These are phyloP conservation scores for Aegle marmelos DNA, from an alignment of 345 rosid species.

Conservation along the genomic window DNA sequence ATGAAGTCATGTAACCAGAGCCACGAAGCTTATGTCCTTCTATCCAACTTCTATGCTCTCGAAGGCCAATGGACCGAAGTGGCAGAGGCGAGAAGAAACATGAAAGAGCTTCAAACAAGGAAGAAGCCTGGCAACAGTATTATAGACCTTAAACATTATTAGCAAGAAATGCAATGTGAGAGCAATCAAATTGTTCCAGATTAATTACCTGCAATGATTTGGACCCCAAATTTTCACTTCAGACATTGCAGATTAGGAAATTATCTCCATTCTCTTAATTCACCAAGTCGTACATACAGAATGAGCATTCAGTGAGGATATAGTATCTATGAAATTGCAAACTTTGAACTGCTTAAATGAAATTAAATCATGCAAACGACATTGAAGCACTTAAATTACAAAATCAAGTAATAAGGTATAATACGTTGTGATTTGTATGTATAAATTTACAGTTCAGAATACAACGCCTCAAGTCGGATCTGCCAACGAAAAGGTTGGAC, in stretches of 20 bases:
- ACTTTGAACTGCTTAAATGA: background rate
- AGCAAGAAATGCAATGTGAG: background rate
- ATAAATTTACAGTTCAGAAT: constrained; percentile 26
- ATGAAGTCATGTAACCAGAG: constrained; percentile 5
- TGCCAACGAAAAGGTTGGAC: constrained; percentile 12
- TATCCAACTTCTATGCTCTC: constrained; percentile 33
- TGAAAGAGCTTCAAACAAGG: constrained; percentile 8
- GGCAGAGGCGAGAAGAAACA: constrained; percentile 17
- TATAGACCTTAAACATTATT: background rate
- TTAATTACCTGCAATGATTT: background rate
- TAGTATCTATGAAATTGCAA: background rate
- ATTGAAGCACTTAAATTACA: background rate
- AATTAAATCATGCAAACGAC: background rate
- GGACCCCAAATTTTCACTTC: background rate
- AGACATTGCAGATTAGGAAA: background rate
- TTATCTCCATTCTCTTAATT: background rate
- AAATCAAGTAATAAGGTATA: background rate
- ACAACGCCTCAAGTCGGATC: constrained; percentile 15
- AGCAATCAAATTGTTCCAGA: background rate
- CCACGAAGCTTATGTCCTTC: constrained; percentile 13
- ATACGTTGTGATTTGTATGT: background rate
- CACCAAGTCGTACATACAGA: background rate
- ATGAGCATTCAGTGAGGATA: background rate
- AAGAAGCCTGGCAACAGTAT: constrained; percentile 28
- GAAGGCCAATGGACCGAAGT: constrained; percentile 28